phyloP scores from a whole-genome alignment of 345 rosid genomes.

The Conringia planisiliqua region DNA sequence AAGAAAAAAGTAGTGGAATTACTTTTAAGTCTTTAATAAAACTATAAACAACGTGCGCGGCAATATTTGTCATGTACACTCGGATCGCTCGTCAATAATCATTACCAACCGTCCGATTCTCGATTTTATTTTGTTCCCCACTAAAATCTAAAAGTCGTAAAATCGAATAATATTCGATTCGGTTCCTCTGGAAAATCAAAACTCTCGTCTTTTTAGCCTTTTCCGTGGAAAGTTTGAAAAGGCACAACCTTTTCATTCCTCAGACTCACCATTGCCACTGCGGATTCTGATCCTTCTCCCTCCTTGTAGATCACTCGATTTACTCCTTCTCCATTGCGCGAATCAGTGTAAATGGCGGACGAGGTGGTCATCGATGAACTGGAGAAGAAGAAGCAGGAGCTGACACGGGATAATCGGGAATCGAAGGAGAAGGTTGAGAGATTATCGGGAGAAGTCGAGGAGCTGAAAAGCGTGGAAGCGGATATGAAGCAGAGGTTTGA shows the following conservation, averaged over 20 bases:
- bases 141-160: background rate
- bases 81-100: background rate
- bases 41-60: background rate
- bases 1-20: background rate
- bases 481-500: constrained; percentile 36
- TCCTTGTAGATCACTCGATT: background rate
- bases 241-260: background rate
- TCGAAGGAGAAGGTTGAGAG: constrained; percentile 32
- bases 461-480: constrained; percentile 29
- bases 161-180: too few species aligned
- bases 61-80: background rate
- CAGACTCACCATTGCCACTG: background rate
- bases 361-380: constrained; percentile 34
- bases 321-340: background rate
- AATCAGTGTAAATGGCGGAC: constrained; percentile 37
- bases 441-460: constrained; percentile 33
- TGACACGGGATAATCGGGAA: constrained; percentile 31
- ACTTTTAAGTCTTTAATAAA: too few species aligned
- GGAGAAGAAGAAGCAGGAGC: constrained; percentile 47
- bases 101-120: background rate
- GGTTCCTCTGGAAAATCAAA: too few species aligned
- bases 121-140: background rate
- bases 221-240: background rate
- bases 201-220: background rate
- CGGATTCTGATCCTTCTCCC: too few species aligned